These are phyloP conservation scores for Apostasia ramifera DNA, from an alignment of 106 monocot genomes.

Conservation along the genomic window DNA sequence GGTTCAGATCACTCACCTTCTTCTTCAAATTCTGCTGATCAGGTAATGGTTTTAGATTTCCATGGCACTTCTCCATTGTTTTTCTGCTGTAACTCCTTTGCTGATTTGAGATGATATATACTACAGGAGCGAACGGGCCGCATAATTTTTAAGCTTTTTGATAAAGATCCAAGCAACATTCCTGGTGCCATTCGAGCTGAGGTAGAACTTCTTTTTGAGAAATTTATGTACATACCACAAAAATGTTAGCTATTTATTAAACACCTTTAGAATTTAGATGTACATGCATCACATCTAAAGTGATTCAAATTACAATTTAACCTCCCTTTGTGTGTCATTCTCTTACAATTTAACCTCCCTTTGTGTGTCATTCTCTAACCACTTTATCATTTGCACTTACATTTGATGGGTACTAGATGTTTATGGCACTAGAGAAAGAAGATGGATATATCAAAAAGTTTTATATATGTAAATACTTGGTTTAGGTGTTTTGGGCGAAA, in stretches of 20 bases:
- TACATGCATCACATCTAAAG: not conserved
- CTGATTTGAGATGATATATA: not conserved
- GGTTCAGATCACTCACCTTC: slow-evolving; percentile 93
- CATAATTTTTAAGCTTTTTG: slow-evolving; percentile 93
- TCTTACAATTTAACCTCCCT: too few relatives aligned
- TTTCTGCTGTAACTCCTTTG: too few relatives aligned
- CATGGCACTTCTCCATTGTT: not conserved
- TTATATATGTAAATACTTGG: too few relatives aligned
- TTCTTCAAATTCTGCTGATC: slow-evolving; percentile 77
- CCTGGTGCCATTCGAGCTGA: slow-evolving; percentile 64
- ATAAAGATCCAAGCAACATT: slow-evolving; percentile 77
- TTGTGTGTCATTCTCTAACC: too few relatives aligned
- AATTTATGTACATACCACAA: not conserved
- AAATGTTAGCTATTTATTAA: not conserved
- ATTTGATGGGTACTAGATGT: too few relatives aligned
- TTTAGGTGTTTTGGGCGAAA: too few relatives aligned
- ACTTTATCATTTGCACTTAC: too few relatives aligned
- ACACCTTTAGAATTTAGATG: not conserved
- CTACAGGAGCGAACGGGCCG: slow-evolving; percentile 79
- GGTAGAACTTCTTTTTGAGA: slow-evolving; percentile 16
- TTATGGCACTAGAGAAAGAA: too few relatives aligned
- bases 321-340: too few relatives aligned
- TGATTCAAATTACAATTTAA: not conserved
- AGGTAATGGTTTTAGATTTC: slow-evolving; percentile 30
- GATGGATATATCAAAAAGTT: too few relatives aligned